phyloP scores from a whole-genome alignment of 1,284 basidiomycete species.

The Ceratobasidium sp. region DNA sequence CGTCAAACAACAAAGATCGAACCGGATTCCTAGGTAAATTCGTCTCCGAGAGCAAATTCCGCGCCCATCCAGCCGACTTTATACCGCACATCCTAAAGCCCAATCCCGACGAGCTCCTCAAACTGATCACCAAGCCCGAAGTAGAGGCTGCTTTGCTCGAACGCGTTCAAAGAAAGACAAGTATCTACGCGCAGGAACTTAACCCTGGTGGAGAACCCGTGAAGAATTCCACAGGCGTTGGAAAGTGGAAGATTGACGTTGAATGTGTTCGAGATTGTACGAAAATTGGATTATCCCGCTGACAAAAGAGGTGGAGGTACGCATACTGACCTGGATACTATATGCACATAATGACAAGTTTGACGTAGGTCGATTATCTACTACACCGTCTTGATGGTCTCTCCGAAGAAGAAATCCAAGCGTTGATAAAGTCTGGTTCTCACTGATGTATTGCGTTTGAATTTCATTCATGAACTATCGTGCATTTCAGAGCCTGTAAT shows the following conservation, averaged over 20 bases:
- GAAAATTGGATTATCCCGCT: constrained; percentile 94
- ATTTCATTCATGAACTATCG: not conserved
- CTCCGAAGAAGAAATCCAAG: constrained; percentile 78
- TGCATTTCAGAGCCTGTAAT: constrained; percentile 11
- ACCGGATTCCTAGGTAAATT: constrained; percentile 90
- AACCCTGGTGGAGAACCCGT: constrained; percentile 68
- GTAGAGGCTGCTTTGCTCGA: constrained; percentile 90
- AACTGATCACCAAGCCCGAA: constrained; percentile 93
- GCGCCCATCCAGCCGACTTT: constrained; percentile 82
- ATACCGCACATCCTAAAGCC: constrained; percentile 86
- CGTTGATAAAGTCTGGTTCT: constrained; percentile 56
- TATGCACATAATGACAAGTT: constrained; percentile 11
- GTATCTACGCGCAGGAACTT: constrained; percentile 91
- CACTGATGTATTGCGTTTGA: constrained; percentile 12
- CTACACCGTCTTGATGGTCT: constrained; percentile 83
- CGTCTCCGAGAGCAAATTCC: constrained; percentile 97
- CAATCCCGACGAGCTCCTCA: constrained; percentile 78
- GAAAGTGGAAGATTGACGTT: constrained; percentile 80
- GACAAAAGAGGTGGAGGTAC: constrained; percentile 97
- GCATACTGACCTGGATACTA: constrained; percentile 45
- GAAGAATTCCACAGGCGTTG: constrained; percentile 30
- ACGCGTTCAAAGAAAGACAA: constrained; percentile 88
- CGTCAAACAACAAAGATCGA: not conserved
- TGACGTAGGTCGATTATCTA: constrained; percentile 85
- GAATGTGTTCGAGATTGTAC: constrained; percentile 93